Conservation (phyloP, 352 stramenopile species). For the Blastocystis sp. region DNA sequence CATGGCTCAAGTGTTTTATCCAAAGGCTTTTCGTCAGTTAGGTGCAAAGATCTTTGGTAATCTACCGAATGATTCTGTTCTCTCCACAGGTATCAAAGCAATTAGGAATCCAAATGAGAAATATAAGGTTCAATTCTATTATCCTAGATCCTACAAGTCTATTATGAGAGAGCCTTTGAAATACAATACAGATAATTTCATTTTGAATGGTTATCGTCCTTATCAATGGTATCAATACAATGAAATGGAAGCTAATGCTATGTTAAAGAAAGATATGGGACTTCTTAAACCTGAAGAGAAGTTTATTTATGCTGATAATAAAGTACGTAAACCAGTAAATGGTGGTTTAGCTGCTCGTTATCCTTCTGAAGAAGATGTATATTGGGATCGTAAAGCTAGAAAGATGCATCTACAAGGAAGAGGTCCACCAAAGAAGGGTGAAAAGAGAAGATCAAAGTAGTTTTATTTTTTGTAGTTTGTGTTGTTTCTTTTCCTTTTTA, state of each 20-base stretch:
- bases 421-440: constrained; percentile 38
- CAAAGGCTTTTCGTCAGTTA: too few species aligned
- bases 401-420: constrained; percentile 32
- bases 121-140: constrained; percentile 1
- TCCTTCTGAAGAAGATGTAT: neutral
- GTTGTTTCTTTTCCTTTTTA: too few species aligned
- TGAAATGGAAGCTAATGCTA: constrained; percentile 8
- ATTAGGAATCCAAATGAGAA: constrained; percentile 12
- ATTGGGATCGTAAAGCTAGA: constrained; percentile 35
- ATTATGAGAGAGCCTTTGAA: constrained; percentile 6
- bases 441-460: too few species aligned
- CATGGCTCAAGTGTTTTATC: too few species aligned
- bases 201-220: constrained; percentile 24
- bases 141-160: constrained; percentile 14
- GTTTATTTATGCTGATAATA: constrained; percentile 18
- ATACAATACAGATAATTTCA: constrained; percentile 25
- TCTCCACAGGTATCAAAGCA: constrained; percentile 10
- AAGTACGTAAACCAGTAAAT: constrained; percentile 2
- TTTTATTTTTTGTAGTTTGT: too few species aligned
- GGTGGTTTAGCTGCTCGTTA: neutral
- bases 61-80: constrained; percentile 18
- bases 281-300: constrained; percentile 21
- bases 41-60: constrained; percentile 29
- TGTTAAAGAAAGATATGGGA: constrained; percentile 27
- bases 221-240: constrained; percentile 33